Percentiles rank a stretch among this genome's conserved stretches.
Conservation (phyloP, 345 rosid genomes). For the Corchorus olitorius region DNA sequence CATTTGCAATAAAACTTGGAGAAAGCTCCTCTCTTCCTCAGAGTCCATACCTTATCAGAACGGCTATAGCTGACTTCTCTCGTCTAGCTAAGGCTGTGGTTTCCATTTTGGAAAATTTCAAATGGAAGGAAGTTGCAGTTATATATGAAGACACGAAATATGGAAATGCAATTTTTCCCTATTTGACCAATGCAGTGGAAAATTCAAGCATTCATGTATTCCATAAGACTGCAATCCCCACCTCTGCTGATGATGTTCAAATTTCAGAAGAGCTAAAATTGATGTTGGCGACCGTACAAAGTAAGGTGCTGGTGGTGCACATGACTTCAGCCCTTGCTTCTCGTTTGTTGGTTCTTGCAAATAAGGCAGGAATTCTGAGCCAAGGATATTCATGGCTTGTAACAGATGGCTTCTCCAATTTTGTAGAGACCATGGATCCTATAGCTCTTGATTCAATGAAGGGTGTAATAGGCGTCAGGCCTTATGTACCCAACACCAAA, state of each 20-base stretch:
- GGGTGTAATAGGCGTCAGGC: not conserved
- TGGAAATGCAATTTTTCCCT: not conserved
- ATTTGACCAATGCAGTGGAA: not conserved
- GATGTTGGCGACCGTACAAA: not conserved
- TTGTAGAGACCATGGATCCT: not conserved
- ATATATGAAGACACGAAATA: not conserved
- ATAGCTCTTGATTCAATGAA: not conserved
- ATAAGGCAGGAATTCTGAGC: not conserved
- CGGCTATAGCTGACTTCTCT: not conserved
- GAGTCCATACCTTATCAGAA: slow-evolving; percentile 10
- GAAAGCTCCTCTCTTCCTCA: not conserved
- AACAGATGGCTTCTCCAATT: slow-evolving; percentile 8
- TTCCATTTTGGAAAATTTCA: not conserved
- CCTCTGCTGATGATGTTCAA: not conserved
- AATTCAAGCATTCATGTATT: not conserved
- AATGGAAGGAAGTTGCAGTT: not conserved
- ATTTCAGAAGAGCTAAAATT: not conserved
- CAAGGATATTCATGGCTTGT: not conserved
- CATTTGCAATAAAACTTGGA: not conserved
- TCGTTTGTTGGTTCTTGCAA: not conserved
- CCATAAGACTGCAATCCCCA: not conserved
- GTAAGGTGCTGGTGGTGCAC: slow-evolving; percentile 9
- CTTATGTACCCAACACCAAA: not conserved
- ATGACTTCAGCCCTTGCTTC: not conserved
- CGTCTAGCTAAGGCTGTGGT: not conserved